Evolutionary conservation across 352 stramenopile species (phyloP).

Genomic region (Thraustotheca clavata): DNA sequence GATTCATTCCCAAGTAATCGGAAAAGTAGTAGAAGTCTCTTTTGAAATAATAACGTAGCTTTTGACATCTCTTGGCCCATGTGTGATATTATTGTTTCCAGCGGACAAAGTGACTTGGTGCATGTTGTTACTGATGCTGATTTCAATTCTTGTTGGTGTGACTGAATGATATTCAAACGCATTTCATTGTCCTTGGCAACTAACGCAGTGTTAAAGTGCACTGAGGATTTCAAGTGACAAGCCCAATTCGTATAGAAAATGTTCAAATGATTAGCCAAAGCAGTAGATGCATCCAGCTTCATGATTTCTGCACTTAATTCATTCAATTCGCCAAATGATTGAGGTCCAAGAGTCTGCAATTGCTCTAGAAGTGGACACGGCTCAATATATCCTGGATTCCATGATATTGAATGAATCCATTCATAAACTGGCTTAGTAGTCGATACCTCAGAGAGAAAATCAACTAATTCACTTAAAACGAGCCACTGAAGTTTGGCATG

Average conservation of each 20-base stretch:
- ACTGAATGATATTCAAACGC: neutral
- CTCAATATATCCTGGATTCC: neutral
- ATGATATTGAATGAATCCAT: neutral
- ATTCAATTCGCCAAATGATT: too few species aligned
- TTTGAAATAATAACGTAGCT: neutral
- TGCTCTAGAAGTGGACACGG: neutral
- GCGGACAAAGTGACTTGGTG: neutral
- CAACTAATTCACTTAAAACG: neutral
- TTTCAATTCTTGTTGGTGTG: neutral
- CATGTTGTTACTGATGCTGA: neutral
- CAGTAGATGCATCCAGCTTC: neutral
- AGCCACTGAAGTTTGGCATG: neutral
- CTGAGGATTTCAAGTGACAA: neutral
- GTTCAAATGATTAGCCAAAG: neutral
- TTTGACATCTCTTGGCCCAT: neutral
- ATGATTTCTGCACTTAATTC: neutral
- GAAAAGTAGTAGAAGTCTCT: neutral
- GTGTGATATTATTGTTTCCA: neutral
- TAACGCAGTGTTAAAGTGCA: neutral
- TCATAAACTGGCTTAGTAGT: neutral
- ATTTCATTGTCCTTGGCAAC: neutral
- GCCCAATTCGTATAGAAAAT: neutral
- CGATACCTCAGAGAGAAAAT: neutral
- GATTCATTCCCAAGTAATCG: neutral
- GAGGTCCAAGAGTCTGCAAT: neutral